Base-by-base conservation (phyloP, 768 basidiomycete genomes). In the Amanita molliuscula region DNA sequence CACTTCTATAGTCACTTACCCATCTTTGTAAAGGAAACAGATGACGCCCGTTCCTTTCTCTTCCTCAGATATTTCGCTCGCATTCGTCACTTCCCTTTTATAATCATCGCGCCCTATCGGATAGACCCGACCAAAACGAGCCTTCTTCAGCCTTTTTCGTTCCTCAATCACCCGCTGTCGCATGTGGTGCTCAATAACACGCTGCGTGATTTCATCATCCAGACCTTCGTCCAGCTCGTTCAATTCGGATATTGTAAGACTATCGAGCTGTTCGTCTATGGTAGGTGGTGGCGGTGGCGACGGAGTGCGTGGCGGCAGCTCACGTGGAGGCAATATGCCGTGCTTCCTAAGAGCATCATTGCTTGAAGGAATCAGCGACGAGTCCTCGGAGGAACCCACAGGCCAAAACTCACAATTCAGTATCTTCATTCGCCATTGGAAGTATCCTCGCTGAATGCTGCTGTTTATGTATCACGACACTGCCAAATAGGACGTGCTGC, bases 31-130 rank as follows among this genome's bases (percentile, higher is more conserved):
- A 31, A 99, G 66, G 62, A 94, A 88, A 49, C 93, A 95, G 6
- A 98, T 79, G 1, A 98, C 93, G 0, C 91, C 93, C 0, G 92
- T 98, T 0, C 94, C 95, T 54, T 67, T 74, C 45, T 79, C 76
- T 52, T 76, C 75, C 47, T 85, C 79, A 54, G 79, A 72, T 8
- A 78, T 63, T 52, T 76, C 76, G 65, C 93, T 97, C 3, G 90
- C 89, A 54, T 98, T 94, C 0, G 93, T 98, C 9, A 99, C 88
- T 61, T 98, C 93, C 41, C 85, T 74, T 35, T 88, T 95, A 65
- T 97, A 99, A 62, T 96, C 94, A 13, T 92, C 92, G 55, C 95
- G 72, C 21, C 84, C 80, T 52, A 99, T 94, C 0, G 92, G 91
- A 61, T 88, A 84, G 42, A 96, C 77, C 21, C 79, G 70, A 16